These are phyloP conservation scores for Clavispora fructus DNA, from an alignment of 805 yeast genomes.

Conservation along the genomic window DNA sequence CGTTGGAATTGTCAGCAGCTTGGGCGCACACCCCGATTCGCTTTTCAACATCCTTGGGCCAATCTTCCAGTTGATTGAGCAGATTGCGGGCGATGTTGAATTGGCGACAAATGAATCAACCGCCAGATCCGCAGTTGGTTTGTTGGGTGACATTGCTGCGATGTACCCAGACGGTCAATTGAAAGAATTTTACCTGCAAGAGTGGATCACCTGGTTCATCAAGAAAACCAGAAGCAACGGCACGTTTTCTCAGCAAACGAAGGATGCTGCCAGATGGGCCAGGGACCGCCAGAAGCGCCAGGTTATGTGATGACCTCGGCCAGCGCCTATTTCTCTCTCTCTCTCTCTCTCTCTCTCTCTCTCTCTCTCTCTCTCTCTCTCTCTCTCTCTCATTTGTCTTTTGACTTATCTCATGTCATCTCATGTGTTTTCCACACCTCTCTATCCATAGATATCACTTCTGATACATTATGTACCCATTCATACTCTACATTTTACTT, in stretches of 20 bases:
- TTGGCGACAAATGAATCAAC: constrained; percentile 63
- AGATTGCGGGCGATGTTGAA: constrained; percentile 54
- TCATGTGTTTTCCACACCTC: constrained; percentile 3
- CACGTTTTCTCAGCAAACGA: constrained; percentile 58
- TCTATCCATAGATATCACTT: constrained; percentile 2
- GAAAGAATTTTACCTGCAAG: constrained; percentile 58
- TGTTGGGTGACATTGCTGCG: constrained; percentile 88
- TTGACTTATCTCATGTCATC: constrained; percentile 4
- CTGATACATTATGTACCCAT: not conserved
- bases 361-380: constrained; percentile 3
- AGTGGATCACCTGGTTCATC: constrained; percentile 77
- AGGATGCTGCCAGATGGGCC: constrained; percentile 97
- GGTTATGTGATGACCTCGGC: constrained; percentile 3
- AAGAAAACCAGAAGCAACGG: constrained; percentile 64
- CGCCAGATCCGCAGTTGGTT: constrained; percentile 80
- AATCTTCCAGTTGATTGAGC: constrained; percentile 64
- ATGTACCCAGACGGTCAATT: constrained; percentile 79
- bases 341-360: not conserved
- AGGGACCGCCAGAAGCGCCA: constrained; percentile 70
- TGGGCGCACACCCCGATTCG: constrained; percentile 61
- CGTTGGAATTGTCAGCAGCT: constrained; percentile 93
- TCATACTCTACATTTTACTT: constrained; percentile 6
- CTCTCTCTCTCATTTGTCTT: constrained; percentile 2
- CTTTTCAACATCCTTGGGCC: constrained; percentile 61
- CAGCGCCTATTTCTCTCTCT: constrained; percentile 4